A percentile compares a stretch with the other conserved stretches of the same genome.
phyloP scores from a whole-genome alignment of 2,329 filamentous ascomycete genomes.

The Penicillium concentricum region DNA sequence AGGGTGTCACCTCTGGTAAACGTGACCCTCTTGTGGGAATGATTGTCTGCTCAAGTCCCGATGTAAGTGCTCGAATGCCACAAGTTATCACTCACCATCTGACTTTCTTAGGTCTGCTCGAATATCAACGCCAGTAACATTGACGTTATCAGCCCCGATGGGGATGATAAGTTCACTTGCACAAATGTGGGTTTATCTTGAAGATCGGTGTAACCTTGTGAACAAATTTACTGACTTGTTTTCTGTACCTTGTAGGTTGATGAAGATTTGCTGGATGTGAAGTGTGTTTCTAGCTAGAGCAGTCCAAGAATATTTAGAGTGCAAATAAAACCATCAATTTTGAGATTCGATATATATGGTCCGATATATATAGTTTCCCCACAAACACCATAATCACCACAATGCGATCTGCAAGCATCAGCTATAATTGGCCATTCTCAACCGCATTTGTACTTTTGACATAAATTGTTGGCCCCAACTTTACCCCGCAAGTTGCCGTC shows the following conservation, averaged over 20 bases:
- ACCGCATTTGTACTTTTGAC: background rate
- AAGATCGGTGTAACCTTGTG: background rate
- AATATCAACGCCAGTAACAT: conserved; percentile 53
- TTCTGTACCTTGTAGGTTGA: background rate
- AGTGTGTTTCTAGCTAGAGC: background rate
- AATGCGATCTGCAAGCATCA: background rate
- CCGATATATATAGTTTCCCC: background rate
- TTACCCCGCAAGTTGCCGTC: too few species aligned
- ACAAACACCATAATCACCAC: background rate
- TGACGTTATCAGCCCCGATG: conserved; percentile 49
- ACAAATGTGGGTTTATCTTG: conserved; percentile 39
- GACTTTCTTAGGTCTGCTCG: conserved; percentile 30
- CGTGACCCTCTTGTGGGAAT: conserved; percentile 48
- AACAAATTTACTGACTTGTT: background rate
- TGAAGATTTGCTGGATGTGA: background rate
- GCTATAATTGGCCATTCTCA: too few species aligned
- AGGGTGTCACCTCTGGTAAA: conserved; percentile 52
- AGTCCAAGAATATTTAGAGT: background rate
- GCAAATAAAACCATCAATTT: background rate
- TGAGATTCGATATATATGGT: too few species aligned
- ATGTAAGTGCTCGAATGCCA: conserved; percentile 40
- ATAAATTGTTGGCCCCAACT: background rate
- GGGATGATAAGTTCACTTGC: conserved; percentile 45
- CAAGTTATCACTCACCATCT: background rate
- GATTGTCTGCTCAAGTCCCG: conserved; percentile 50